These are phyloP conservation scores for Cercospora citrullina DNA, from an alignment of 2,329 filamentous ascomycete genomes.

Conservation along the genomic window DNA sequence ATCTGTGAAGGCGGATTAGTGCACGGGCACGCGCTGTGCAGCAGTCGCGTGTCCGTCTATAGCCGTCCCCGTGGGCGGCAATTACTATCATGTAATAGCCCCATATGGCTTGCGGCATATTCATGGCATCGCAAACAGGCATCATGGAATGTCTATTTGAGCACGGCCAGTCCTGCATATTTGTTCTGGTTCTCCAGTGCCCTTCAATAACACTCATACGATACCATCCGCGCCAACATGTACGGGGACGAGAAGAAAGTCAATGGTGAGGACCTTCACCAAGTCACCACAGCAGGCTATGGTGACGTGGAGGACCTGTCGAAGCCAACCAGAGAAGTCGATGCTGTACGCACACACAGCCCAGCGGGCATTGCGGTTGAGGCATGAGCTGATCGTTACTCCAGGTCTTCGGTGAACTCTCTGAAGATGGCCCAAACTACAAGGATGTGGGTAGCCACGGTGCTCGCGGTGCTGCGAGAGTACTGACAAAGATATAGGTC, in stretches of 20 bases:
- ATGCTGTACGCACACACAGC: constrained; percentile 12
- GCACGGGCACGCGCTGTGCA: not conserved
- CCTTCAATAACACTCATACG: constrained; percentile 13
- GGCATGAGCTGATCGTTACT: not conserved
- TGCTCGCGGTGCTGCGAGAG: not conserved
- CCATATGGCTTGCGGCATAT: not conserved
- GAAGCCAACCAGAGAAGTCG: constrained; percentile 13
- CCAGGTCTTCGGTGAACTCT: constrained; percentile 23
- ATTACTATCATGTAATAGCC: constrained; percentile 24
- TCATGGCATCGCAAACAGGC: not conserved
- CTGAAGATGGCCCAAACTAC: constrained; percentile 25
- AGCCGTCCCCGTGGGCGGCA: constrained; percentile 21
- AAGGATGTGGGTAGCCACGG: constrained; percentile 27
- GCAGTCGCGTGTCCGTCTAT: constrained; percentile 13
- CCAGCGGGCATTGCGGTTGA: not conserved
- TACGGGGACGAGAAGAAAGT: constrained; percentile 21
- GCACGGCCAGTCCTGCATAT: constrained; percentile 11
- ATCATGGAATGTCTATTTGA: constrained; percentile 8
- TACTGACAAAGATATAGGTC: constrained; percentile 15
- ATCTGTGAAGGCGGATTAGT: constrained; percentile 13
- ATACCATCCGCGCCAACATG: constrained; percentile 11
- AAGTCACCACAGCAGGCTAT: constrained; percentile 21
- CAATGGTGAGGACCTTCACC: constrained; percentile 21
- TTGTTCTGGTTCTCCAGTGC: constrained; percentile 11
- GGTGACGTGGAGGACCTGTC: constrained; percentile 24